Base-by-base conservation (phyloP, 495 filamentous ascomycete genomes). In the Pyrenula massariospora region DNA sequence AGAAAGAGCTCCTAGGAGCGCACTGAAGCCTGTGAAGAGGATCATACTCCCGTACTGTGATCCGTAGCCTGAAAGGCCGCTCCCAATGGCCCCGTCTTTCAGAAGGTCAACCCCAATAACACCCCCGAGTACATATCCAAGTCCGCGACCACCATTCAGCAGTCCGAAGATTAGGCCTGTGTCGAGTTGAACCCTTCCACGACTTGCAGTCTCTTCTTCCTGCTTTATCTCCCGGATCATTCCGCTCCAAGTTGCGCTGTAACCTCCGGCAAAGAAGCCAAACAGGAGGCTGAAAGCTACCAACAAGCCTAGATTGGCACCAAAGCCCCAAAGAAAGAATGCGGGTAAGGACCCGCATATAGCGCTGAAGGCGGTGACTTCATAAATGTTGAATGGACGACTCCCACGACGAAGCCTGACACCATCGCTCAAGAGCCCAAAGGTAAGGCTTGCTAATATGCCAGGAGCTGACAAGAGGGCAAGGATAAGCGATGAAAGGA, bases 211-310 rank as follows among this genome's bases (percentile, higher is more conserved):
- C 19, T 70, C 58, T 22, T 73, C 70, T 47, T 70, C 68, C 55
- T 62, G 58, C 58, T 77, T 76, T 21, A 87, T 68, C 58, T 80
- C 72, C 12, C 72, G 77, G 54, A 84, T 79, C 23, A 84, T 73
- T 0, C 83, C 87, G 0, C 80, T 74, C 77, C 82, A 87, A 1
- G 79, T 83, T 3, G 73, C 69, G 55, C 75, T 77, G 56, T 79
- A 85, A 0, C 80, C 77, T 25, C 85, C 84, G 0, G 83, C 84
- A 59, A 86, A 88, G 56, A 88, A 72, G 2, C 87, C 87, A 66
- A 86, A 89, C 1, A 80, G 65, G 5, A 89, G 60, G 21, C 77
- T 80, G 60, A 89, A 91, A 36, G 77, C 62, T 65, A 61, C 0
- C 53, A 58, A 5, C 54, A 50, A 10, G 57, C 58, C 0, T 2